Evolutionary conservation across 768 basidiomycete species (phyloP).

Genomic region (Lactarius vividus): DNA sequence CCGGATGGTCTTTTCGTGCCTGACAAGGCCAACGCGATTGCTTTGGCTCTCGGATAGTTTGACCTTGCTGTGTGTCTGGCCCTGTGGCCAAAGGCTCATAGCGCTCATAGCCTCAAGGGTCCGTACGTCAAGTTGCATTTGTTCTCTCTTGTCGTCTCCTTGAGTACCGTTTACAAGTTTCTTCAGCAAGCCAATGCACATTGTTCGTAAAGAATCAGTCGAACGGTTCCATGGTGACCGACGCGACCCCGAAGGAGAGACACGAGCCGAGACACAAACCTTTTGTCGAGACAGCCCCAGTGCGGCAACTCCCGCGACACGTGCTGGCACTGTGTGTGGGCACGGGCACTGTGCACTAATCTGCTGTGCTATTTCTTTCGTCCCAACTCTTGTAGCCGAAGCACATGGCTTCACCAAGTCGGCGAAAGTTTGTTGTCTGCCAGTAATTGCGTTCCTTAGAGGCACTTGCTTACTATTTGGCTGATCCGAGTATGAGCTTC

Average conservation of each 20-base stretch:
- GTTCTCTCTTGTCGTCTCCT: not conserved
- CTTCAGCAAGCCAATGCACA: not conserved
- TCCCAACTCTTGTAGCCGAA: not conserved
- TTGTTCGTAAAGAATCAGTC: not conserved
- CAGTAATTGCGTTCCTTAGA: conserved; percentile 12
- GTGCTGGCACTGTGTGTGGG: not conserved
- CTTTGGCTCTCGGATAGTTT: not conserved
- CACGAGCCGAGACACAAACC: too few relatives aligned
- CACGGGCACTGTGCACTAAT: not conserved
- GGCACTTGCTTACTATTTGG: not conserved
- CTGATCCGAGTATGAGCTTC: conserved; percentile 13
- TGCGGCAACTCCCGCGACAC: not conserved
- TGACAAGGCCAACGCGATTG: not conserved
- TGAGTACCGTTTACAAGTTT: conserved; percentile 6
- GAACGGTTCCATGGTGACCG: not conserved
- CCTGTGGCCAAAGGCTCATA: not conserved
- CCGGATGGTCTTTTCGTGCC: not conserved
- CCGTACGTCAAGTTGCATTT: not conserved
- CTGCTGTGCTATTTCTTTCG: not conserved
- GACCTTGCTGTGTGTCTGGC: not conserved
- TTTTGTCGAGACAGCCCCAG: too few relatives aligned
- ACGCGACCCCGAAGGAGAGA: not conserved
- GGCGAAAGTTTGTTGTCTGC: conserved; percentile 20
- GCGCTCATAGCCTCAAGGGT: not conserved
- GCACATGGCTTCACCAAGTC: not conserved